Evolutionary conservation across 2,329 filamentous ascomycete genomes (phyloP).

Genomic region (Sphaerulina musiva): DNA sequence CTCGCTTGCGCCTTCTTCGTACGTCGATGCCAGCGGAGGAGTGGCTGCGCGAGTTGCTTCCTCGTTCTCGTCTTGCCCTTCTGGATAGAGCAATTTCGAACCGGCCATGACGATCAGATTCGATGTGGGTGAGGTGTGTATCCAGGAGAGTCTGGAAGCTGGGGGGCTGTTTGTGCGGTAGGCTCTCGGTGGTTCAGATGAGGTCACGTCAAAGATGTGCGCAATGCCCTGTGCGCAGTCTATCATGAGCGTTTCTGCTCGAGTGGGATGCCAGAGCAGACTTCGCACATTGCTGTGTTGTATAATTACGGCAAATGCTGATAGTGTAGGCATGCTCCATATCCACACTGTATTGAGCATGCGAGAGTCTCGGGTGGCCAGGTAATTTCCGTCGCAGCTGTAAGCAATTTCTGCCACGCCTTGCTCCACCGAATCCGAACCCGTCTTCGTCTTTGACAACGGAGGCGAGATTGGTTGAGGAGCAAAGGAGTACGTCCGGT

Average conservation of each 20-base stretch:
- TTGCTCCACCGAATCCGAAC: conserved; percentile 32
- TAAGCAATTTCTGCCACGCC: conserved; percentile 28
- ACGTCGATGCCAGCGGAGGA: conserved; percentile 19
- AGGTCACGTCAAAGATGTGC: conserved; percentile 35
- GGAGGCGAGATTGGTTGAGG: conserved; percentile 29
- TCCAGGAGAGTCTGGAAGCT: conserved; percentile 20
- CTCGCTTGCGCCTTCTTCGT: conserved; percentile 37
- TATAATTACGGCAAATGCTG: conserved; percentile 38
- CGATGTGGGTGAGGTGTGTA: conserved; percentile 10
- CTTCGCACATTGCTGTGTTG: conserved; percentile 41
- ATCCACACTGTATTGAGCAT: conserved; percentile 43
- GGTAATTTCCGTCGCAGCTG: conserved; percentile 26
- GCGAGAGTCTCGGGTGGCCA: conserved; percentile 30
- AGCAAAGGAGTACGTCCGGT: conserved; percentile 26
- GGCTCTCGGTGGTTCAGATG: conserved; percentile 19
- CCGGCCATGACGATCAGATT: conserved; percentile 35
- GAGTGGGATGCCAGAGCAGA: conserved; percentile 40
- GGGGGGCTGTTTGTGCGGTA: conserved; percentile 13
- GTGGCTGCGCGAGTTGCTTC: background rate
- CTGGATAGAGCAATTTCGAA: conserved; percentile 38
- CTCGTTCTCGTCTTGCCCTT: conserved; percentile 26
- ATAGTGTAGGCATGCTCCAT: conserved; percentile 39
- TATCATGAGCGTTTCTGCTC: conserved; percentile 36
- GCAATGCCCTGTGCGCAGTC: conserved; percentile 38
- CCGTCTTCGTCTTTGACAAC: conserved; percentile 22